These are phyloP conservation scores for Claviceps fusiformis DNA, from an alignment of 2,329 filamentous ascomycete genomes.

Conservation along the genomic window DNA sequence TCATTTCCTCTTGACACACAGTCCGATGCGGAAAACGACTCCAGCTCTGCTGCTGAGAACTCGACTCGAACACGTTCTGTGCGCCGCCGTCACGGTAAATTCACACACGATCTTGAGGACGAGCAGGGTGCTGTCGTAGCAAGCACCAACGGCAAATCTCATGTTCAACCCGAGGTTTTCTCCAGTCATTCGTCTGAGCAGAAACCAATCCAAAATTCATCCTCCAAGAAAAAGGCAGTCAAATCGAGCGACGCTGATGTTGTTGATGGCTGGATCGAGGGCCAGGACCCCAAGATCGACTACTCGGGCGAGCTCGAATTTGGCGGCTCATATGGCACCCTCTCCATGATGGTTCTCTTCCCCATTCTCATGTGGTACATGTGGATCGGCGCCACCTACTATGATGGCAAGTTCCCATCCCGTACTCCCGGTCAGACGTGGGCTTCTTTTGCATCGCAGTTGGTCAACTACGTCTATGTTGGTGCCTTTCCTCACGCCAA, in stretches of 20 bases:
- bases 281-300: slow-evolving; percentile 49
- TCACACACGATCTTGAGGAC: slow-evolving; percentile 36
- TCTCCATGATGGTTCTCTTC: slow-evolving; percentile 81
- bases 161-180: slow-evolving; percentile 9
- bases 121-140: slow-evolving; percentile 21
- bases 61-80: slow-evolving; percentile 20
- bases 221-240: slow-evolving; percentile 5
- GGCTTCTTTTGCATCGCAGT: slow-evolving; percentile 55
- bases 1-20: slow-evolving; percentile 28
- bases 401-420: slow-evolving; percentile 67
- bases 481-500: slow-evolving; percentile 70
- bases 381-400: slow-evolving; percentile 94
- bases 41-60: slow-evolving; percentile 32
- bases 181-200: slow-evolving; percentile 15
- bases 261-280: slow-evolving; percentile 44
- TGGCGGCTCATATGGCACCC: slow-evolving; percentile 69
- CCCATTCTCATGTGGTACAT: slow-evolving; percentile 98
- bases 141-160: slow-evolving; percentile 19
- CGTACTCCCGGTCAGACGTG: slow-evolving; percentile 53
- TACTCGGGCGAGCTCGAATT: slow-evolving; percentile 63
- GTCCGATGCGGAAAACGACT: slow-evolving; percentile 36
- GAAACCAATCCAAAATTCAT: background rate
- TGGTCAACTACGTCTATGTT: slow-evolving; percentile 62
- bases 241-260: slow-evolving; percentile 11
- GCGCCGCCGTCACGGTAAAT: slow-evolving; percentile 35